Evolutionary conservation across 345 rosid species (phyloP), one percentile per base, ranked within the genome.

Genomic region (Excoecaria cochinchinensis): DNA sequence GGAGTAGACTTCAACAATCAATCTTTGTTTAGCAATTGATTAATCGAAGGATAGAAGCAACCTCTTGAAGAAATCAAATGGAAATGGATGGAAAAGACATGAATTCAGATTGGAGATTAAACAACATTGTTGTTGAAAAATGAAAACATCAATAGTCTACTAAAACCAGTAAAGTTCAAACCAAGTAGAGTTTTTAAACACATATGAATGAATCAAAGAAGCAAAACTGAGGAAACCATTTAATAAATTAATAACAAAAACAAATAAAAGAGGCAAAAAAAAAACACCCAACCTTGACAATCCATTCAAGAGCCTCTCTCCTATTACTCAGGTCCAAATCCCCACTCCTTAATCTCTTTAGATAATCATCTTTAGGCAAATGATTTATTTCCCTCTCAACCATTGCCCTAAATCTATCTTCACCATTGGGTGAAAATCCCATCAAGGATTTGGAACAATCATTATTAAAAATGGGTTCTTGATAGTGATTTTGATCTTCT

Each of bases 281-380:
- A 31, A 31, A 31, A 31, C n/a, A 31, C 31, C 31, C 31, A 53
- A 90, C 94, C 92, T 88, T 90, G 51, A 53, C 21, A 80, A 90
- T 90, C 90, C 90, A 88, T 81, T 87, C 89, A 69, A 83, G 22
- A 73, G 90, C 90, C 68, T 85, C 84, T 59, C 79, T 79, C 64
- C 94, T 86, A 74, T 78, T 74, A 24, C 31, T 73, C 75, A 76
- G 47, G 67, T 88, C 86, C 84, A 90, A 83, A 77, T 90, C 92
- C 71, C 90, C 92, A 83, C 24, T 79, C 67, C 75, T 84, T 69
- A 90, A 74, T 78, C 90, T 79, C 80, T 75, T 82, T 70, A 84
- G 71, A 73, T 87, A 88, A 85, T 69, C 73, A 31, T 69, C 61
- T 51, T 6, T 31, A 52, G 73, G 73, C 48, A 69, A 51, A 69